Evolutionary conservation across 768 basidiomycete genomes (phyloP).

Genomic region (Erythrobasidium yunnanense): DNA sequence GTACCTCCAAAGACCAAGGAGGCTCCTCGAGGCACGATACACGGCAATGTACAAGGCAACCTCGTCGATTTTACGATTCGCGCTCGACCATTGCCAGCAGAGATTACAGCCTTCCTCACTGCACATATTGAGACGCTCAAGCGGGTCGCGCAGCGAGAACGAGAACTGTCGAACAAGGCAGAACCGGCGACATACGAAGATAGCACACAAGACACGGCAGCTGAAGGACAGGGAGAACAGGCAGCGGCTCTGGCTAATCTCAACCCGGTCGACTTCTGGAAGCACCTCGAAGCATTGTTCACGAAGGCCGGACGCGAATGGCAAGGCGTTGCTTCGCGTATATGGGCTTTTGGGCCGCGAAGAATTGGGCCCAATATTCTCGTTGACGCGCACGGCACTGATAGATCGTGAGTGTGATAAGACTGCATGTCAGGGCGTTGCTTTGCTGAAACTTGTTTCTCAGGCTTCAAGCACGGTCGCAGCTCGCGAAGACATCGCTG

Average conservation of each 20-base stretch:
- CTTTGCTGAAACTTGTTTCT: background rate
- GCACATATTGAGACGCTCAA: slow-evolving; percentile 59
- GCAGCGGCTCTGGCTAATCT: slow-evolving; percentile 53
- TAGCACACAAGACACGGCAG: slow-evolving; percentile 29
- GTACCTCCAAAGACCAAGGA: slow-evolving; percentile 61
- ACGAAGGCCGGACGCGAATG: slow-evolving; percentile 65
- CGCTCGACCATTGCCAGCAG: slow-evolving; percentile 64
- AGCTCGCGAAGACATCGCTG: background rate
- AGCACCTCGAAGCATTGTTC: slow-evolving; percentile 54
- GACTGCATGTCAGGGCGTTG: slow-evolving; percentile 38
- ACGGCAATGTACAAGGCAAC: slow-evolving; percentile 56
- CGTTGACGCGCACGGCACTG: slow-evolving; percentile 49
- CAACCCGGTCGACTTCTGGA: slow-evolving; percentile 69
- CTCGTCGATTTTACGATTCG: slow-evolving; percentile 72
- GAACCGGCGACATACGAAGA: slow-evolving; percentile 23
- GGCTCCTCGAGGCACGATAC: slow-evolving; percentile 65
- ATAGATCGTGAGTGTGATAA: slow-evolving; percentile 25
- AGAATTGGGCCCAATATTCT: slow-evolving; percentile 74
- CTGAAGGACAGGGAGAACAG: slow-evolving; percentile 10
- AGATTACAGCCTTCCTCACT: slow-evolving; percentile 63
- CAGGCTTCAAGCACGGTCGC: slow-evolving; percentile 32
- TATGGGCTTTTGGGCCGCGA: slow-evolving; percentile 90
- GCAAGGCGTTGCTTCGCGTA: slow-evolving; percentile 55
- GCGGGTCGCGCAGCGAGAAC: slow-evolving; percentile 51
- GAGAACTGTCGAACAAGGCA: slow-evolving; percentile 30